phyloP scores from a whole-genome alignment of 2,329 filamentous ascomycete species.

The Xylaria digitata region DNA sequence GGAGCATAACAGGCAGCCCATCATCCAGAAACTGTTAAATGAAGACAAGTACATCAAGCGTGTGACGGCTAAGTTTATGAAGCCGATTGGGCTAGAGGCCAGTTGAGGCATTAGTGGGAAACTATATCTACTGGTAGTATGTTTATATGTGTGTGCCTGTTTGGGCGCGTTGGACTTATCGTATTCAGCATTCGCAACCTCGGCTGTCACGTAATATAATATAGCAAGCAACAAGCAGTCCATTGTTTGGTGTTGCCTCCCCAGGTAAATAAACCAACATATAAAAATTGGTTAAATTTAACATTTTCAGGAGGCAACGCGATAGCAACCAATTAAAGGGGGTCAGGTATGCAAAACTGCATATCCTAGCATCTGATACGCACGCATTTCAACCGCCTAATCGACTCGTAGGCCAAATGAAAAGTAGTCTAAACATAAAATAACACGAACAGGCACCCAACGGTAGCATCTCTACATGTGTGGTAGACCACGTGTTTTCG shows the following conservation, averaged over 20 bases:
- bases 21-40: constrained; percentile 47
- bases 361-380: constrained; percentile 23
- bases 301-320: too few relatives aligned
- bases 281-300: too few relatives aligned
- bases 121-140: too few relatives aligned
- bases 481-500: constrained; percentile 22
- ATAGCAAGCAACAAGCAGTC: too few relatives aligned
- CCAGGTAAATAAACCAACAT: too few relatives aligned
- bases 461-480: neutral
- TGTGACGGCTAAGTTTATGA: constrained; percentile 32
- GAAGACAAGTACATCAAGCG: constrained; percentile 41
- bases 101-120: neutral
- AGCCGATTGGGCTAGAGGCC: constrained; percentile 33
- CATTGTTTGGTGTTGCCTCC: too few relatives aligned
- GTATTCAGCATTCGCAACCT: too few relatives aligned
- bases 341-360: constrained; percentile 9
- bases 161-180: too few relatives aligned
- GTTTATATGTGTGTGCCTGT: too few relatives aligned
- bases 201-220: too few relatives aligned
- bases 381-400: neutral
- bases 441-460: neutral
- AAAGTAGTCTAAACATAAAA: neutral
- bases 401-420: too few relatives aligned
- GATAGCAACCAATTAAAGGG: too few relatives aligned
- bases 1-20: constrained; percentile 47